Base-by-base conservation (phyloP, 2,329 filamentous ascomycete species). In the Onygena corvina region DNA sequence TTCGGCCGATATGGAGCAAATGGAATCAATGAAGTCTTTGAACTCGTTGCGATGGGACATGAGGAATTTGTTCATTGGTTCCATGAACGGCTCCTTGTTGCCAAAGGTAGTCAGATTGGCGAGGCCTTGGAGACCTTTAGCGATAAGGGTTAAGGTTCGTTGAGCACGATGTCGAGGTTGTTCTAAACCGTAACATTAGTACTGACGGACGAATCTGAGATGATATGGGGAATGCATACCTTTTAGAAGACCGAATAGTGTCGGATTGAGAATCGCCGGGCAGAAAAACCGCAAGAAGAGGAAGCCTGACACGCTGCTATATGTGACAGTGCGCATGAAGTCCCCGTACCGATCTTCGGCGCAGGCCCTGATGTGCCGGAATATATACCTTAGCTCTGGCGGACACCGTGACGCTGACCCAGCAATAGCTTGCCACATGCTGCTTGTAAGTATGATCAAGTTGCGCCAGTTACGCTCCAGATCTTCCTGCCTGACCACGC, bases 71-170 rank as follows among this genome's bases (percentile, higher is more conserved):
- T 95, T 96, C 90, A 96, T 96, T 0, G 88, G 88, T 67, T 94
- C 89, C 89, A 96, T 95, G 87, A 88, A 96, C n/a, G 84, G 81
- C 65, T 96, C 90, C 63, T 94, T 94, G 61, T 85, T 89, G 34
- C 90, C 90, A 61, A 95, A 95, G 0, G 80, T 87, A 1, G 86
- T 86, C 67, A 95, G 76, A 63, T 95, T 95, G 14, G 88, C 87
- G 51, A 96, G 74, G 12, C 87, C 89, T 67, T 95, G 89, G 6
- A 96, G 71, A 1, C 85, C 86, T 66, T 96, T 96, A 20, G 90
- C 87, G 52, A 96, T 89, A 46, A 96, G 75, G 0, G 90, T 95
- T 48, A 95, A 75, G 0, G 89, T 94, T 35, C 90, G 80, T 62
- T 94, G 86, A 8, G 89, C 86, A 48, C 81, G 82, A 21, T 81